Base-by-base conservation (phyloP, 176 grass and related monocot species). In the Cocos nucifera region DNA sequence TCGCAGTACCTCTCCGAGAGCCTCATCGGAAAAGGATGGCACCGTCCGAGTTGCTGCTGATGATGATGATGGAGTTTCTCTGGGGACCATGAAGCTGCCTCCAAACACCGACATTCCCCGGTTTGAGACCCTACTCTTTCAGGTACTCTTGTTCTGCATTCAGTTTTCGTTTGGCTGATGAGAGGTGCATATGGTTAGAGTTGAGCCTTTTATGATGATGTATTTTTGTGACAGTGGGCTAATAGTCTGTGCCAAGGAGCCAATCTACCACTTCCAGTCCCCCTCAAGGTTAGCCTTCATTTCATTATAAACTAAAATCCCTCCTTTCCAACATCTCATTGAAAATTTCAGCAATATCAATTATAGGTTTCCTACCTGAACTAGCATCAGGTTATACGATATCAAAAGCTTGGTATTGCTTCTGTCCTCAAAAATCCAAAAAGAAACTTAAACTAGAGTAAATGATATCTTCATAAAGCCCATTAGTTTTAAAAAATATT, bases 231-330 rank as follows among this genome's bases (percentile, higher is more conserved):
- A 21, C 81, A 98, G 84, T 88, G 93, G 87, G 93, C 66, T 14
- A 98, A 98, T 69, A 98, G 93, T 26, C 88, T 98, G 44, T 92
- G 81, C 76, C 93, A 98, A 77, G 93, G 93, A 24, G 87, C 93
- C 9, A 98, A 74, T 74, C 51, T 98, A 62, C 93, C 93, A 3
- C 79, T 92, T 53, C 93, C 87, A 8, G 78, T 98, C 55, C 87
- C 93, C 74, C 88, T 92, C 21, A 88, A 92, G 93, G 92, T 88
- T 69, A 15, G 55, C 35, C 35, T 44, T 44, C 35, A 44, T 14
- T 44, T 44, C 35, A 12, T 44, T 44, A 44, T 44, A 44, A 44
- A 44, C 35, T 12, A 44, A 44, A 44, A 44, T 9, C 9, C 9
- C 35, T 14, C 35, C 10, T 44, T 44, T 44, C 10, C 35, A 44